Percentiles rank a stretch among this genome's conserved stretches.
phyloP scores from a whole-genome alignment of 257 asterid species.

The Fraxinus americana region DNA sequence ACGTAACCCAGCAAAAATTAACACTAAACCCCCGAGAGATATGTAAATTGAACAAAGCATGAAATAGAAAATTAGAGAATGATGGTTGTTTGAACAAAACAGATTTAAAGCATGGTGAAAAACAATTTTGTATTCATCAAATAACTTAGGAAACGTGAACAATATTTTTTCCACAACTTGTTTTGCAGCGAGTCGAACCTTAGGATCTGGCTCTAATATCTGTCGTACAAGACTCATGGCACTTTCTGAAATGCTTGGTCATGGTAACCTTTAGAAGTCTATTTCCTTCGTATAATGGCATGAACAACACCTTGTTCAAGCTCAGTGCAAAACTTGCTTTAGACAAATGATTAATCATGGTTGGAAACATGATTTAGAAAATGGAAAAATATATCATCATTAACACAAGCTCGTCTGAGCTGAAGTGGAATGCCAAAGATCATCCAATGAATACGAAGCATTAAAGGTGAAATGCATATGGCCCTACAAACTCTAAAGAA shows the following conservation, averaged over 20 bases:
- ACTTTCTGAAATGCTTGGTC: conserved; percentile 87
- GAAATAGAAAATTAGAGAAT: conserved; percentile 18
- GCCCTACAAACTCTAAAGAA: conserved; percentile 2
- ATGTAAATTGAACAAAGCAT: not conserved
- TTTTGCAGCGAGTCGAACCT: conserved; percentile 80
- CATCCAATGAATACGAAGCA: conserved; percentile 10
- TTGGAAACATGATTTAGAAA: no score
- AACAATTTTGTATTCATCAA: conserved; percentile 15
- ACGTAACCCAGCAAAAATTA: conserved; percentile 9
- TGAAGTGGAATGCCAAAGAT: not conserved
- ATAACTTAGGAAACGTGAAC: conserved; percentile 20
- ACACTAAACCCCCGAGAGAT: conserved; percentile 14
- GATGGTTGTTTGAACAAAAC: conserved; percentile 4
- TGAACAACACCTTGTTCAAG: conserved; percentile 97
- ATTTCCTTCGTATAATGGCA: conserved; percentile 81
- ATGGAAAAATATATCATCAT: no score
- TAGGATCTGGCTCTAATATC: conserved; percentile 93
- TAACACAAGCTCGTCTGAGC: not conserved
- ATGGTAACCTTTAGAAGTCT: conserved; percentile 91
- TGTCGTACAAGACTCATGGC: conserved; percentile 84
- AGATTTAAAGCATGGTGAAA: conserved; percentile 3
- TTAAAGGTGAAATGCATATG: not conserved
- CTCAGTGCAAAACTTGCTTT: conserved; percentile 48
- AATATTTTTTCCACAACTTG: conserved; percentile 77
- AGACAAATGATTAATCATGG: conserved; percentile 22